Evolutionary conservation across 2,329 filamentous ascomycete species (phyloP), one percentile per base, ranked within the genome.

Genomic region (Magnaporthiopsis poae): DNA sequence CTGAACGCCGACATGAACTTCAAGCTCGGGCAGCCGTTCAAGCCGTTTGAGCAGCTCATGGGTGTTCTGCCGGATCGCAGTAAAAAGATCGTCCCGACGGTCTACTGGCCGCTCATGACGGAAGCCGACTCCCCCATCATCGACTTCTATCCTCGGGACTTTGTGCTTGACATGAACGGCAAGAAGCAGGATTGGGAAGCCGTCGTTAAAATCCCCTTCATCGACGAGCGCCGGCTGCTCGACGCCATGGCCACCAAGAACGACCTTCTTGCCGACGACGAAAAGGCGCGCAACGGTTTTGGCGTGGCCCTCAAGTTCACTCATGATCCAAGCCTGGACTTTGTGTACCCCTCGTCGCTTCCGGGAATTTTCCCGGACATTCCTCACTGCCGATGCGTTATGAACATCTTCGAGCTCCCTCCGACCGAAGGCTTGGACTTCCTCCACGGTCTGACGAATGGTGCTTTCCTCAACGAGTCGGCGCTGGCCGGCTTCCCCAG

Each of bases 181-280:
- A 99, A 99, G 81, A 99, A 96, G 80, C 96, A 96, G 90, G 96
- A 99, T 70, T 99, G 95, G 95, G 95, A 99, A 75, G 95, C 95
- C 35, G 94, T 99, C 56, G 92, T 99, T 70, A 99, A 98, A 78
- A 99, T 99, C 73, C 95, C 95, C 0, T 99, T 99, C 78, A 99
- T 99, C 69, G 92, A 99, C 67, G 94, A 99, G 76, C 87, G 89
- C 72, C 87, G 95, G 33, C 81, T 99, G 2, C 82, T 99, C 66
- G 79, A 82, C 56, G 95, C 94, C 9, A 97, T 99, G 90, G 88
- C 84, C 21, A 88, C 92, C 8, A 92, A 89, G 75, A 93, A 98
- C 70, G 81, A 88, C 60, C 79, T 90, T 1, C 82, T 99, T n/a
- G 86, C 86, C 3, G 84, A 88, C 2, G 91, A 89, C 1, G 92